Percentiles rank a stretch among this genome's conserved stretches.
These are phyloP conservation scores for Clitocybe nebularis DNA, from an alignment of 1,284 basidiomycete genomes.

Conservation along the genomic window DNA sequence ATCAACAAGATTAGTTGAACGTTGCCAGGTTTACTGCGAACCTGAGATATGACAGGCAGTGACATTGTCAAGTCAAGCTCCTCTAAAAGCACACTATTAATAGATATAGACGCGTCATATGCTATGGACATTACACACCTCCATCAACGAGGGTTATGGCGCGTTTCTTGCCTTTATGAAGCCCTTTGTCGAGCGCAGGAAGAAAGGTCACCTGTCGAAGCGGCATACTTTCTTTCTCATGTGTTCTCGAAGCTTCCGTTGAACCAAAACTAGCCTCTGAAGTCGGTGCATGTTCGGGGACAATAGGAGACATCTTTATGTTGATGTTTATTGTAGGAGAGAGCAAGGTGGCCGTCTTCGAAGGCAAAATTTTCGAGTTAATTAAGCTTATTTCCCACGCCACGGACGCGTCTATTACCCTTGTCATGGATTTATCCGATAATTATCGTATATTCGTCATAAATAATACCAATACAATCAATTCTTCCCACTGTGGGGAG, in stretches of 20 bases:
- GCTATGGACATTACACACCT: slow-evolving; percentile 9
- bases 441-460: too few relatives aligned
- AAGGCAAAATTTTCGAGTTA: too few relatives aligned
- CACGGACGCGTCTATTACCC: neutral
- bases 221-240: slow-evolving; percentile 3
- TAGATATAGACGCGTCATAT: neutral
- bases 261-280: too few relatives aligned
- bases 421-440: too few relatives aligned
- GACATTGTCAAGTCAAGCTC: slow-evolving; percentile 20
- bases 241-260: too few relatives aligned
- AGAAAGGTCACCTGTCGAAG: slow-evolving; percentile 7
- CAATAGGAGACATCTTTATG: too few relatives aligned
- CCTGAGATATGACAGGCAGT: slow-evolving; percentile 20
- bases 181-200: slow-evolving; percentile 9
- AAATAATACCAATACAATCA: too few relatives aligned
- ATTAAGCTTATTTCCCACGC: neutral
- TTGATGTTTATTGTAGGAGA: neutral
- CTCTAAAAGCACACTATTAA: slow-evolving; percentile 11
- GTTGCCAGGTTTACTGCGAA: slow-evolving; percentile 1
- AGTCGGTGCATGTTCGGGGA: too few relatives aligned
- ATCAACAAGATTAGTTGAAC: slow-evolving; percentile 2
- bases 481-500: too few relatives aligned
- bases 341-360: too few relatives aligned
- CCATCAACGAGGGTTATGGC: slow-evolving; percentile 20
- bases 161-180: slow-evolving; percentile 14